phyloP scores from a whole-genome alignment of 345 rosid genomes.

The Gossypium turneri region DNA sequence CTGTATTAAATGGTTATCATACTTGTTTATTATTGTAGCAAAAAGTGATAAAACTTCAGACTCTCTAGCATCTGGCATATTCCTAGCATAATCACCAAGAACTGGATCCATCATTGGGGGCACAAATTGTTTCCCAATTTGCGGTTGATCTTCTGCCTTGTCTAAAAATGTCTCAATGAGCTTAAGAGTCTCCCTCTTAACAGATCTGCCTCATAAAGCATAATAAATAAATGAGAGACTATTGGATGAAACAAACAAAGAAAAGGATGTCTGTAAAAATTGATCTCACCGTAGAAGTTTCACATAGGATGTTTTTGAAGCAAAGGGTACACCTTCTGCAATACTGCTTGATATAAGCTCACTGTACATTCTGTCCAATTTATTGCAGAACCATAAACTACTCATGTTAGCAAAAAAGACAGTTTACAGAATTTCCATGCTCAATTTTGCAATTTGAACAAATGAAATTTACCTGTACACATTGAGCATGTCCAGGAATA shows the following conservation, averaged over 20 bases:
- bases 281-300: slow-evolving; percentile 71
- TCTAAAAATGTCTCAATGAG: slow-evolving; percentile 96
- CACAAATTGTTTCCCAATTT: slow-evolving; percentile 97
- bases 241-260: background rate
- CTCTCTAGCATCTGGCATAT: slow-evolving; percentile 98
- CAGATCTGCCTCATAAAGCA: slow-evolving; percentile 58
- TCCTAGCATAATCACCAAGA: slow-evolving; percentile 94
- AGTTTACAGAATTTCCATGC: background rate
- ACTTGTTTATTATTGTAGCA: slow-evolving; percentile 98
- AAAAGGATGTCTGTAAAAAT: slow-evolving; percentile 4
- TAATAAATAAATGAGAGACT: background rate
- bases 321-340: slow-evolving; percentile 87
- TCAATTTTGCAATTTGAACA: background rate
- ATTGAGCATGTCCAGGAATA: slow-evolving; percentile 97
- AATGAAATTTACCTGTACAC: slow-evolving; percentile 68
- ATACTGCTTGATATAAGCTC: slow-evolving; percentile 95
- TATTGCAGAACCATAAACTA: slow-evolving; percentile 11
- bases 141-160: slow-evolving; percentile 97
- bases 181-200: slow-evolving; percentile 95
- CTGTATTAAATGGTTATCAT: slow-evolving; percentile 18
- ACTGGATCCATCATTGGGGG: slow-evolving; percentile 99
- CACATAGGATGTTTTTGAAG: slow-evolving; percentile 85
- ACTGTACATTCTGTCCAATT: slow-evolving; percentile 83
- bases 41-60: slow-evolving; percentile 96
- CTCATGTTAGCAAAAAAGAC: background rate